Evolutionary conservation across 2,329 filamentous ascomycete genomes (phyloP), one percentile per base, ranked within the genome.

Genomic region (Pseudogymnoascus sp.): DNA sequence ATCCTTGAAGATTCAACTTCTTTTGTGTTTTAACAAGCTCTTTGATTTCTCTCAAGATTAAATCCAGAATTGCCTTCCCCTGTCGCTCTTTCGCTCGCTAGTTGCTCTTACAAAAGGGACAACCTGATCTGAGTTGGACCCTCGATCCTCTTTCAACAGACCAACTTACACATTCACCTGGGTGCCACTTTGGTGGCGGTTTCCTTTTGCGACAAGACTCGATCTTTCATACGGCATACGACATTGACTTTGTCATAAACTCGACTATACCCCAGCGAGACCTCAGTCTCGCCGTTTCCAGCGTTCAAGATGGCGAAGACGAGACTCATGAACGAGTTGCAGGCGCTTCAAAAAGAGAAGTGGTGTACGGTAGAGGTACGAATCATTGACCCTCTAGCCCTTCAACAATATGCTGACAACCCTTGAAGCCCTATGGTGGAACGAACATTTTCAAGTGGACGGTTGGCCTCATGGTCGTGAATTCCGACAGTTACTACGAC

Each of bases 331-430:
- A 89, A 89, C 69, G 93, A 97, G 80, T 87, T 91, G 78, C 88
- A 89, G 76, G 82, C 84, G 50, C 83, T 97, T 42, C 82, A 85
- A 63, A 92, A 95, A 76, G 93, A 97, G 81, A 91, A 91, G 74
- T 99, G 93, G 93, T 89, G 96, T 17, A 86, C 93, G 70, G 91
- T 97, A 69, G 89, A 96, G 74, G 90, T 92, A 76, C 66, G 83
- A 72, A 44, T 60, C 40, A 33, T 60, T 31, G 63, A 57, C 63
- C 60, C n/a, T 11, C 50, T 63, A 21, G 65, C 64, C 21, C 35
- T 44, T 10, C 26, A 28, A 7, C n/a, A 36, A 28, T 38, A 40
- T 64, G 33, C 65, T 71, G 60, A 71, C 65, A 35, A 5, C 60
- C 36, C 5, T 1, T 50, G 36, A 61, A 71, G 71, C 71, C 95